Base-by-base conservation (phyloP, 2,329 filamentous ascomycete species). In the Epichloe glyceriae region DNA sequence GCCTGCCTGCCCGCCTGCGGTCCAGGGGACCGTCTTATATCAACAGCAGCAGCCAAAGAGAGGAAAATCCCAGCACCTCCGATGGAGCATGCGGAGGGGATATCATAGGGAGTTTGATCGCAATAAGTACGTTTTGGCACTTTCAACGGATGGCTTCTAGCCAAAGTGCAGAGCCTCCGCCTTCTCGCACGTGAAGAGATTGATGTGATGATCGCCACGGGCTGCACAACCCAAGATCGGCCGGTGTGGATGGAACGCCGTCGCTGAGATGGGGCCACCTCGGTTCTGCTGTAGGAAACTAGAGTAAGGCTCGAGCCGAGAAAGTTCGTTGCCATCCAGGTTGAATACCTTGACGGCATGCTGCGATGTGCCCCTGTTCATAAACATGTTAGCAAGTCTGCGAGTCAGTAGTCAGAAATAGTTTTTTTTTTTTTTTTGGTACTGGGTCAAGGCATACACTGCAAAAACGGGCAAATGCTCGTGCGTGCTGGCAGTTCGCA, bases 391-490 rank as follows among this genome's bases (percentile, higher is more conserved):
- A 51, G 50, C 19, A 37, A 17, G 30, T 53, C 17, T 41, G n/a
- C 12, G 11, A 41, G 39, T 19, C 39, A 14, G 19, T 19, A 11
- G 8, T 30, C 30, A 10, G 30, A 11, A 20, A 41, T 38, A 3
- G 4, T 41, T 6, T 30, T 8, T 10, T 26, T 30, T 8, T 10
- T 26, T 26, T 8, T 41, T 41, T 11, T 6, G 39, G 39, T 20
- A 41, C 11, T 41, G 11, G 17, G 17, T 17, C n/a, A 42, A 42
- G 8, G 3, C 85, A 76, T 83, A 90, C 85, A 90, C 81, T 58
- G 88, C 88, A 72, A 98, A 96, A 12, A 98, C 90, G 26, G 93
- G 93, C 50, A 95, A 80, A 67, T 98, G 93, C 67, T 98, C 93
- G 66, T 98, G 93, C 41, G 93, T 90, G 64, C 86, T 93, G 52